phyloP scores from a whole-genome alignment of 805 yeast genomes.

The Starmerella powellii region DNA sequence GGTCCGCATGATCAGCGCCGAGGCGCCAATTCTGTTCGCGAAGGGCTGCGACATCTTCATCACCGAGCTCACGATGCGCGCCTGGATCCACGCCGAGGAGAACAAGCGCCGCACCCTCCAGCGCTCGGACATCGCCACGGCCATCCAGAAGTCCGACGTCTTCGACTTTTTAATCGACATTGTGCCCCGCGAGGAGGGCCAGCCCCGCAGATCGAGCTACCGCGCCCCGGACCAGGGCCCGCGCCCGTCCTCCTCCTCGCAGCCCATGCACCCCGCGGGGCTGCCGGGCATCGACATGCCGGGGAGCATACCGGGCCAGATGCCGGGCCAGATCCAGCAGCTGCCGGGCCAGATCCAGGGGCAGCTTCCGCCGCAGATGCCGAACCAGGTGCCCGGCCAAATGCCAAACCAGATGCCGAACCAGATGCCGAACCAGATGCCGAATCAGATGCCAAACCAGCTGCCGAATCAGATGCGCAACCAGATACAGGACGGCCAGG shows the following conservation, averaged over 20 bases:
- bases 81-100: constrained; percentile 98
- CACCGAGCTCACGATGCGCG: constrained; percentile 94
- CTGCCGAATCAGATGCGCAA: no score
- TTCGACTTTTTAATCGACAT: constrained; percentile 93
- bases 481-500: no score
- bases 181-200: constrained; percentile 81
- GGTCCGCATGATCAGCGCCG: constrained; percentile 95
- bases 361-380: background rate
- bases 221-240: background rate
- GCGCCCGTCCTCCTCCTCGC: background rate
- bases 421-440: no score
- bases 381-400: background rate
- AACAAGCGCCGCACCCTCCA: constrained; percentile 90
- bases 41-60: constrained; percentile 96
- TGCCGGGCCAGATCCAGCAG: background rate
- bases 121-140: constrained; percentile 88
- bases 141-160: constrained; percentile 89
- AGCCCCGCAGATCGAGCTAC: constrained; percentile 9
- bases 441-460: no score
- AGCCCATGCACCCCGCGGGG: background rate
- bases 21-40: constrained; percentile 94
- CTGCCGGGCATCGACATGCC: background rate
- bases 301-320: background rate
- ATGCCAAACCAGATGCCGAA: no score
- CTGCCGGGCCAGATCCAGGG: background rate